Percentiles rank a stretch among this genome's conserved stretches.
Conservation (phyloP, 768 basidiomycete genomes). For the Termitomyces heimii region DNA sequence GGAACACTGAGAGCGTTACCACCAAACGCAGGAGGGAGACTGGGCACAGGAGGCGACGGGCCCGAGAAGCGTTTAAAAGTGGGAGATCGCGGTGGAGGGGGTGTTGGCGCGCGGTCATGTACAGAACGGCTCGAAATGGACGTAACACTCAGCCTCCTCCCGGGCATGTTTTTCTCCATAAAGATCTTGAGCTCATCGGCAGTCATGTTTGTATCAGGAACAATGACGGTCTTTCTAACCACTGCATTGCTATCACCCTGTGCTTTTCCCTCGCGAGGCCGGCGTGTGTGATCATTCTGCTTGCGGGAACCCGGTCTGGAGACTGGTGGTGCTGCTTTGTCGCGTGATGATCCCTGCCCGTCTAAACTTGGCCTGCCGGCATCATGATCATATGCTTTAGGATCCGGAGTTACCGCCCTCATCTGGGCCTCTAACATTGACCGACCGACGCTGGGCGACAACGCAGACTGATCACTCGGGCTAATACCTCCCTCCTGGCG, state of each 20-base stretch:
- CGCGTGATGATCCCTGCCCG: slow-evolving; percentile 16
- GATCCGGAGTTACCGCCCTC: slow-evolving; percentile 14
- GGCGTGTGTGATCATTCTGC: slow-evolving; percentile 30
- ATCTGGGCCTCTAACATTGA: slow-evolving; percentile 12
- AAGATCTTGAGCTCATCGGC: slow-evolving; percentile 49
- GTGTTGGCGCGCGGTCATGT: slow-evolving; percentile 78
- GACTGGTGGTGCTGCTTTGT: slow-evolving; percentile 25
- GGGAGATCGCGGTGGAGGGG: slow-evolving; percentile 67
- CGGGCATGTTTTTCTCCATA: slow-evolving; percentile 50
- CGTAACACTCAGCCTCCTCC: slow-evolving; percentile 55
- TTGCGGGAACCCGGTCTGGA: slow-evolving; percentile 32
- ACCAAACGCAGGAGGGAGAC: slow-evolving; percentile 45
- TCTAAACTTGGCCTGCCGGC: slow-evolving; percentile 19
- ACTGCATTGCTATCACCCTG: slow-evolving; percentile 38
- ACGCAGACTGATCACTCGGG: slow-evolving; percentile 19
- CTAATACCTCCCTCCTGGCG: slow-evolving; percentile 22
- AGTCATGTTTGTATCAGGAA: slow-evolving; percentile 57
- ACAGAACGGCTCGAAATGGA: slow-evolving; percentile 67
- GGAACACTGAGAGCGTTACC: slow-evolving; percentile 32
- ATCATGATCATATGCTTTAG: slow-evolving; percentile 9
- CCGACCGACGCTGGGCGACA: slow-evolving; percentile 8
- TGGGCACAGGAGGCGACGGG: slow-evolving; percentile 64
- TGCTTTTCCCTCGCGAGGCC: slow-evolving; percentile 31
- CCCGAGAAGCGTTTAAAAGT: slow-evolving; percentile 61
- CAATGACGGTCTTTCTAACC: slow-evolving; percentile 75